These are phyloP conservation scores for Hanseniaspora mollemarum DNA, from an alignment of 805 yeast genomes.

Conservation along the genomic window DNA sequence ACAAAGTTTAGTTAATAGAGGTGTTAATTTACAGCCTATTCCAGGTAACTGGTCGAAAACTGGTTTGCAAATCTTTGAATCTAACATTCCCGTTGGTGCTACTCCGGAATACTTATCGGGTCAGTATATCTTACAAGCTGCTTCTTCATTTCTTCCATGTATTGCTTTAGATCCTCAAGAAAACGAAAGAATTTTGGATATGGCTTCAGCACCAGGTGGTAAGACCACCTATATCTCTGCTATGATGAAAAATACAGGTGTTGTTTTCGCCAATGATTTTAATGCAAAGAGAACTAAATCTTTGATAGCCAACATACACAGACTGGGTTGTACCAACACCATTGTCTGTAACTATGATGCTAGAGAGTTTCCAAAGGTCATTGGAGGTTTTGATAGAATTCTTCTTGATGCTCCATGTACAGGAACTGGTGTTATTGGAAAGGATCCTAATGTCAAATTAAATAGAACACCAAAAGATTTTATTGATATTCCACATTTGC, in stretches of 20 bases:
- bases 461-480: conserved; percentile 93
- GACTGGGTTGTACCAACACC: conserved; percentile 92
- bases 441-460: conserved; percentile 88
- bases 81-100: conserved; percentile 99
- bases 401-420: conserved; percentile 97
- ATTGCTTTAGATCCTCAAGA: conserved; percentile 98
- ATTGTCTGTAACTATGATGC: conserved; percentile 97
- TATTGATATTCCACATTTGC: conserved; percentile 91
- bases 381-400: conserved; percentile 95
- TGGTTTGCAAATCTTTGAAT: conserved; percentile 92
- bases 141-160: conserved; percentile 93
- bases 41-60: conserved; percentile 92
- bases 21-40: conserved; percentile 93
- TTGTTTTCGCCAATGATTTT: conserved; percentile 93
- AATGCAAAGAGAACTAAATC: conserved; percentile 95
- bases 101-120: conserved; percentile 98
- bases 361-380: conserved; percentile 92
- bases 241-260: conserved; percentile 94
- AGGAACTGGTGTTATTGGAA: conserved; percentile 98
- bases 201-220: conserved; percentile 99
- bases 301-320: conserved; percentile 90
- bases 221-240: conserved; percentile 92
- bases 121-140: conserved; percentile 95
- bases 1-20: conserved; percentile 86
- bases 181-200: conserved; percentile 86